These are phyloP conservation scores for Fusarium decemcellulare DNA, from an alignment of 2,329 filamentous ascomycete genomes.

Conservation along the genomic window DNA sequence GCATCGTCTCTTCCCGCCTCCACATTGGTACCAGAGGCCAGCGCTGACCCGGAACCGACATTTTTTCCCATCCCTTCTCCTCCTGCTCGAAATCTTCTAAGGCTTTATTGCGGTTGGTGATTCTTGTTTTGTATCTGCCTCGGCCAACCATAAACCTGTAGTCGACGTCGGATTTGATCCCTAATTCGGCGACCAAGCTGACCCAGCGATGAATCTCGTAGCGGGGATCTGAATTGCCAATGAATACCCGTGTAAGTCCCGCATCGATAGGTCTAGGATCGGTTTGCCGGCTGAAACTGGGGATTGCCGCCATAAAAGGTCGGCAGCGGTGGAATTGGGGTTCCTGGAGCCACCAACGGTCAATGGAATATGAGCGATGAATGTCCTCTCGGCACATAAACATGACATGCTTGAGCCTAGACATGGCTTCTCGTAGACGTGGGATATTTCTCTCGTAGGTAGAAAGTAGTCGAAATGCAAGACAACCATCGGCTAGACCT, in stretches of 20 bases:
- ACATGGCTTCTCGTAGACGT: background rate
- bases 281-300: background rate
- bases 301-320: background rate
- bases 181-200: background rate
- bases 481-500: background rate
- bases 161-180: background rate
- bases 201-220: rapidly evolving
- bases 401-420: too few species aligned
- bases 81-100: background rate
- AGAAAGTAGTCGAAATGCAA: background rate
- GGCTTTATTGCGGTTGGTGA: background rate
- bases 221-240: background rate
- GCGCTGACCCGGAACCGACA: background rate
- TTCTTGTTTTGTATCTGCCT: background rate
- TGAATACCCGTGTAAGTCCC: background rate
- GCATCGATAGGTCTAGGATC: background rate
- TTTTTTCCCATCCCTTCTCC: background rate
- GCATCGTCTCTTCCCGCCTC: background rate
- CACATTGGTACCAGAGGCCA: background rate
- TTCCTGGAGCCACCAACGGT: background rate
- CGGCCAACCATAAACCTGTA: background rate
- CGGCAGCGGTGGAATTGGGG: background rate
- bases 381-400: background rate
- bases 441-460: background rate
- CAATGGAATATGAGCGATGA: background rate